Evolutionary conservation across 768 basidiomycete species (phyloP), one percentile per base, ranked within the genome.

Genomic region (Vararia minispora): DNA sequence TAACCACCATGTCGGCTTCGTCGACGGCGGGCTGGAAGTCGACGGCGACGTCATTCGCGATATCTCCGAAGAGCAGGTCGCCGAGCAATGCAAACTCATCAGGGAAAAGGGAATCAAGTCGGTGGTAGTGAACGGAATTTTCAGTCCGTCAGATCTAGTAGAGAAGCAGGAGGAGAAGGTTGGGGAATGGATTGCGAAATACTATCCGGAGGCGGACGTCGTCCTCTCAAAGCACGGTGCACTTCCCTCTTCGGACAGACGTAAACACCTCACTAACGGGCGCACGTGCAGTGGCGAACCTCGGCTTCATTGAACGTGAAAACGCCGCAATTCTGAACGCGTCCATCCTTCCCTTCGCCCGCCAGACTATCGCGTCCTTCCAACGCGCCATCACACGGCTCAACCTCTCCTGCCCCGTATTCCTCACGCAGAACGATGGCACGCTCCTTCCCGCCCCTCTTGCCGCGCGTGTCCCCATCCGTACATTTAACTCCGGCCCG

Each of bases 291-390:
- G 74, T 76, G 28, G 75, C 68, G 6, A 69, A 71, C 49, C 61
- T 76, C 18, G 74, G 74, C 24, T 61, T 79, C 35, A 55, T 79
- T 11, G 74, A 77, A 45, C 66, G 79, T 30, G 79, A 80, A 51
- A 80, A 81, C 40, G 79, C 79, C 0, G 56, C 74, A 11, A 79
- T 81, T 43, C 63, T 79, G 43, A 81, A 80, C 45, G 76, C 76
- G 1, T 72, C 77, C 2, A 68, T 80, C 47, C 63, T 75, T 25
- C 55, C 63, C 22, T 80, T 74, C 52, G 77, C 79, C 0, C 66
- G 64, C 35, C 62, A 59, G 33, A 76, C 76, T 0, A 68, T 79
- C 28, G 45, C 55, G 1, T 70, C 71, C 13, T 80, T 79, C 54
- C 55, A 69, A 45, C 56, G 54, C 1, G 74, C 76, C 2, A 62